Evolutionary conservation across 202 grass and related monocot genomes (phyloP).

Genomic region (Sporobolus alterniflorus): DNA sequence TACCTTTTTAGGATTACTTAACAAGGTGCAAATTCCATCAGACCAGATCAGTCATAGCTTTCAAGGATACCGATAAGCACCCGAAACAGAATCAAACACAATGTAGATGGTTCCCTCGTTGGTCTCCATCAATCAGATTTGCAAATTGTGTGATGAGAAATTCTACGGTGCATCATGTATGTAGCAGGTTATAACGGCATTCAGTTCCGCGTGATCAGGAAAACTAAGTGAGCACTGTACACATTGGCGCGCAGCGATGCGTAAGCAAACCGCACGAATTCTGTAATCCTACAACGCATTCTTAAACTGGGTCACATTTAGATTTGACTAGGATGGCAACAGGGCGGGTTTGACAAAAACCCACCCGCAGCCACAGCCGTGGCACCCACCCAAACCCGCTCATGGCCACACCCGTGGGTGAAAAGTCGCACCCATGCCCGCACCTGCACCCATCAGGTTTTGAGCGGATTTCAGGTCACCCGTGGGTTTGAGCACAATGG

Average conservation of each 20-base stretch:
- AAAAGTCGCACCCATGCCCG: too few species aligned
- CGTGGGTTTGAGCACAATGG: too few species aligned
- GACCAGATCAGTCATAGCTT: not conserved
- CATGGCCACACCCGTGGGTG: too few species aligned
- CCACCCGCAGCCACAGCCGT: too few species aligned
- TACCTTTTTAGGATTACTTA: not conserved
- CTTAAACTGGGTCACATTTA: not conserved
- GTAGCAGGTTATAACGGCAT: not conserved
- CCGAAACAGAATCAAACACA: not conserved
- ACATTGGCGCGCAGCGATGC: not conserved
- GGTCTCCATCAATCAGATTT: not conserved
- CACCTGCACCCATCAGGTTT: too few species aligned
- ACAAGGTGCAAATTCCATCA: not conserved
- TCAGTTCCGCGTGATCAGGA: not conserved
- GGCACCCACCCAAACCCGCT: too few species aligned
- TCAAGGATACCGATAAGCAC: not conserved
- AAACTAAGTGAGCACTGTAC: not conserved
- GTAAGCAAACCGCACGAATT: not conserved
- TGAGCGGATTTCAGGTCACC: too few species aligned
- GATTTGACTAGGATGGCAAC: too few species aligned
- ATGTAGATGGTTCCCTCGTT: not conserved
- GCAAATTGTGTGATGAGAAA: not conserved
- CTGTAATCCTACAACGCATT: constrained; percentile 3
- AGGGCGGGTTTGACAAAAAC: too few species aligned
- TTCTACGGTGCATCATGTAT: not conserved